phyloP scores from a whole-genome alignment of 441 rosid species.

The Croton setiger region DNA sequence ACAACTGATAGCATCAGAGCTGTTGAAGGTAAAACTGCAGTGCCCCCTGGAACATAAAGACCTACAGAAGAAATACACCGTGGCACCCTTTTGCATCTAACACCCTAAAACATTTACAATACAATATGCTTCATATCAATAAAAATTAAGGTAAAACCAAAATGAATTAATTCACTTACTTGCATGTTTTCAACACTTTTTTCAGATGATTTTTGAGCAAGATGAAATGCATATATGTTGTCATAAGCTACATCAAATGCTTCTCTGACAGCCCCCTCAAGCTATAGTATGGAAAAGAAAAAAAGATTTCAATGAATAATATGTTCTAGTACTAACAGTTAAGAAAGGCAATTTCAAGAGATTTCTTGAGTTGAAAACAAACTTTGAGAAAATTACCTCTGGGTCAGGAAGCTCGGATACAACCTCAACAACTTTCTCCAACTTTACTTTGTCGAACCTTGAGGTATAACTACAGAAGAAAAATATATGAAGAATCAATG shows the following conservation, averaged over 20 bases:
- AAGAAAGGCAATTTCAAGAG: neutral
- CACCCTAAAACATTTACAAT: conserved; percentile 54
- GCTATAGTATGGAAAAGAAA: conserved; percentile 36
- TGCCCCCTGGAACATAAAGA: conserved; percentile 95
- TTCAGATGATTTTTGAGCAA: conserved; percentile 70
- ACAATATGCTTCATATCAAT: neutral
- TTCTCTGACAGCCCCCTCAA: conserved; percentile 53
- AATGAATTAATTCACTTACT: conserved; percentile 38
- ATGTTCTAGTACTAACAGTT: neutral
- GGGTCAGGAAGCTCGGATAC: conserved; percentile 74
- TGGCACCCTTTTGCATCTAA: conserved; percentile 78
- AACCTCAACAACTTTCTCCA: conserved; percentile 51
- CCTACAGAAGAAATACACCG: conserved; percentile 90
- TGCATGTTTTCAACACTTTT: conserved; percentile 71
- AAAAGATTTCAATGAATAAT: neutral
- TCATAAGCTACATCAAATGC: conserved; percentile 93
- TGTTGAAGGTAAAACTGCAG: conserved; percentile 93
- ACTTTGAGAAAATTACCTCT: conserved; percentile 38
- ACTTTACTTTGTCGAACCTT: conserved; percentile 72
- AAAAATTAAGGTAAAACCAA: conserved; percentile 13
- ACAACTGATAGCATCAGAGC: conserved; percentile 93
- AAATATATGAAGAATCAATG: neutral
- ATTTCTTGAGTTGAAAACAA: neutral
- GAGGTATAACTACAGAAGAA: conserved; percentile 59
- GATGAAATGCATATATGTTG: conserved; percentile 84